Conservation (phyloP, 129 eudicot genomes). For the Pittosporum tobira region DNA sequence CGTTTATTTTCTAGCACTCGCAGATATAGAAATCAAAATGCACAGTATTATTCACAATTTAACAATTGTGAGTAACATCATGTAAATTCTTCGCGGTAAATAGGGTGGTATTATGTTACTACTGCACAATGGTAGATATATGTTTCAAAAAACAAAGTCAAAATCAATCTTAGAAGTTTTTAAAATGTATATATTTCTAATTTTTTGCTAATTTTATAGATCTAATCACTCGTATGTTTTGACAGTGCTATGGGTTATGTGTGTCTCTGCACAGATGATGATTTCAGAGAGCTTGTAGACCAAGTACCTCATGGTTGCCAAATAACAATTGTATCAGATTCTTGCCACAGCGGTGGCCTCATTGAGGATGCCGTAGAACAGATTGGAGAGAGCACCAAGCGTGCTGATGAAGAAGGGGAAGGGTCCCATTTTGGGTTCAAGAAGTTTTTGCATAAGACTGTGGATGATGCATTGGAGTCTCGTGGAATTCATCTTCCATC, state of each 20-base stretch:
- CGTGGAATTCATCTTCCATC: slow-evolving; percentile 79
- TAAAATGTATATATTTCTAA: no score
- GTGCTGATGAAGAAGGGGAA: slow-evolving; percentile 11
- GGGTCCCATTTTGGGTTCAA: slow-evolving; percentile 48
- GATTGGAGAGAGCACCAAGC: slow-evolving; percentile 53
- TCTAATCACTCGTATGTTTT: neutral
- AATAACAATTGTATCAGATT: slow-evolving; percentile 85
- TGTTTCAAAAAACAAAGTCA: no score
- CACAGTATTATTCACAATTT: no score
- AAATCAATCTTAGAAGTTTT: no score
- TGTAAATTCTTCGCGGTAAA: no score
- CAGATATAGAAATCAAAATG: no score
- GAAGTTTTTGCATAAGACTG: slow-evolving; percentile 50
- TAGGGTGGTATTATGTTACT: no score
- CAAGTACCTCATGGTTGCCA: slow-evolving; percentile 74
- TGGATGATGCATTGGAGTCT: slow-evolving; percentile 64
- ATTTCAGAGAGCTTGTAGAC: slow-evolving; percentile 84
- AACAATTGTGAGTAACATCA: no score
- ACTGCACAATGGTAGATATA: no score
- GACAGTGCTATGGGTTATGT: neutral
- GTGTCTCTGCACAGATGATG: slow-evolving; percentile 50
- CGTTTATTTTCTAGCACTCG: no score
- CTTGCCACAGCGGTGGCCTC: slow-evolving; percentile 98
- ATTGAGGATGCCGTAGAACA: slow-evolving; percentile 81
- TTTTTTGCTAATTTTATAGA: neutral